Conservation (phyloP, 2,329 filamentous ascomycete genomes). For the Penicillium sp. region DNA sequence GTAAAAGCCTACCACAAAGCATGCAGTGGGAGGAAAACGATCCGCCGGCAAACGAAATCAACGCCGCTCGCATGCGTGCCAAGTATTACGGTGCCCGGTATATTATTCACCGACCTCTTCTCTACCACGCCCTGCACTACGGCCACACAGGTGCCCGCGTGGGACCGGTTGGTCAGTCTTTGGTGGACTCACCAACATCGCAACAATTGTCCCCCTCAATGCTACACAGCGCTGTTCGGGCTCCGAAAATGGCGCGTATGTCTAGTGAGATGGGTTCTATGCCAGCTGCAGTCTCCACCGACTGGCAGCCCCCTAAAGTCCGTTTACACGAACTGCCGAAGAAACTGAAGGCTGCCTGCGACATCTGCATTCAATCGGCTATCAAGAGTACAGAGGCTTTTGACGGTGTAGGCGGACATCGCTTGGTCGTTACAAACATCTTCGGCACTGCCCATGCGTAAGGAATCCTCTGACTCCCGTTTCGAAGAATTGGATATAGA, state of each 20-base stretch:
- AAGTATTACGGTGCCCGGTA: conserved; percentile 94
- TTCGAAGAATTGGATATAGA: too few relatives aligned
- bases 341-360: conserved; percentile 36
- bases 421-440: conserved; percentile 9
- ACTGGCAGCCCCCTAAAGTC: conserved; percentile 22
- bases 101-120: conserved; percentile 81
- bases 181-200: conserved; percentile 37
- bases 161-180: conserved; percentile 11
- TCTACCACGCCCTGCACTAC: conserved; percentile 60
- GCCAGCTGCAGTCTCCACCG: conserved; percentile 5
- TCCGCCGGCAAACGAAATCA: conserved; percentile 70
- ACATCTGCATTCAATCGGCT: conserved; percentile 5
- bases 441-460: conserved; percentile 13
- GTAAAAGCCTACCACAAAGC: conserved; percentile 48
- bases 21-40: conserved; percentile 69
- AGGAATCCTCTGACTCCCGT: neutral
- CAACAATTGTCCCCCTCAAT: conserved; percentile 41
- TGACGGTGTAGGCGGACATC: conserved; percentile 8
- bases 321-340: conserved; percentile 35
- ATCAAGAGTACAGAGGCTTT: conserved; percentile 9
- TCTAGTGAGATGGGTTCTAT: conserved; percentile 38
- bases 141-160: conserved; percentile 41
- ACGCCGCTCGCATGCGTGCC: conserved; percentile 78
- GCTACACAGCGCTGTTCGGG: conserved; percentile 25
- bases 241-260: conserved; percentile 33